phyloP scores from a whole-genome alignment of 2,329 filamentous ascomycete species.

The Hawksworthiomyces lignivorus region DNA sequence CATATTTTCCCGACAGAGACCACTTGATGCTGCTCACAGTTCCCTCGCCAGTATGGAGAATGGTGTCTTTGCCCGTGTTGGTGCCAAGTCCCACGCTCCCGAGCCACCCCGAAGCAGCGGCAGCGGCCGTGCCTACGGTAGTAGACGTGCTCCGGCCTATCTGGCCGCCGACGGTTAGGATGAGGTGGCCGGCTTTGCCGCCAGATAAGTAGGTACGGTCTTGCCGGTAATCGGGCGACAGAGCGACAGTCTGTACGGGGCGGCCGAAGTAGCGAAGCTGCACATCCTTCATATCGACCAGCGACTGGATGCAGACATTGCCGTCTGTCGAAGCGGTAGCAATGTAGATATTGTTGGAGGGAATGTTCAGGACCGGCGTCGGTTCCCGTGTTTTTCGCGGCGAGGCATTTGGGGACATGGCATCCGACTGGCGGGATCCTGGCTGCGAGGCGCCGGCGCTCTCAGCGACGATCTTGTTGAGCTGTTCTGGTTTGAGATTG shows the following conservation, averaged over 20 bases:
- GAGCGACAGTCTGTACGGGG: slow-evolving; percentile 80
- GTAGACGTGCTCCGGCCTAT: slow-evolving; percentile 79
- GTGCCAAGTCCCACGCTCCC: slow-evolving; percentile 75
- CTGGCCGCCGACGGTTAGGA: slow-evolving; percentile 76
- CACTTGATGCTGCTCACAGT: slow-evolving; percentile 88
- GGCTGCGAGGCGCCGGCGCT: slow-evolving; percentile 27
- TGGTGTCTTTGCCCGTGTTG: slow-evolving; percentile 73
- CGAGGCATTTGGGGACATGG: slow-evolving; percentile 41
- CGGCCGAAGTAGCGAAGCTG: slow-evolving; percentile 87
- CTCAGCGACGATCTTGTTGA: slow-evolving; percentile 27
- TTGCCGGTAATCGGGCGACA: slow-evolving; percentile 91
- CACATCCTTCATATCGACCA: slow-evolving; percentile 84
- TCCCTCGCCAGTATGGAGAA: slow-evolving; percentile 88
- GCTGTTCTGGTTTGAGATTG: slow-evolving; percentile 32
- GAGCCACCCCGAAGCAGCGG: slow-evolving; percentile 82
- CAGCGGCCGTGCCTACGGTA: slow-evolving; percentile 73
- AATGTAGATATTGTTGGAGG: slow-evolving; percentile 87
- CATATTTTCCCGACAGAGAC: slow-evolving; percentile 86
- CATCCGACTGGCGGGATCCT: slow-evolving; percentile 31
- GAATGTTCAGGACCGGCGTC: slow-evolving; percentile 58
- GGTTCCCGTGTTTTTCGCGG: slow-evolving; percentile 46
- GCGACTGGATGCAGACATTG: slow-evolving; percentile 83
- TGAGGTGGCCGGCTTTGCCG: slow-evolving; percentile 77
- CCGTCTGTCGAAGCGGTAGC: slow-evolving; percentile 93
- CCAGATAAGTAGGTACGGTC: slow-evolving; percentile 88